Evolutionary conservation across 306 rosid species (phyloP).

Genomic region (Echinosophora koreensis): DNA sequence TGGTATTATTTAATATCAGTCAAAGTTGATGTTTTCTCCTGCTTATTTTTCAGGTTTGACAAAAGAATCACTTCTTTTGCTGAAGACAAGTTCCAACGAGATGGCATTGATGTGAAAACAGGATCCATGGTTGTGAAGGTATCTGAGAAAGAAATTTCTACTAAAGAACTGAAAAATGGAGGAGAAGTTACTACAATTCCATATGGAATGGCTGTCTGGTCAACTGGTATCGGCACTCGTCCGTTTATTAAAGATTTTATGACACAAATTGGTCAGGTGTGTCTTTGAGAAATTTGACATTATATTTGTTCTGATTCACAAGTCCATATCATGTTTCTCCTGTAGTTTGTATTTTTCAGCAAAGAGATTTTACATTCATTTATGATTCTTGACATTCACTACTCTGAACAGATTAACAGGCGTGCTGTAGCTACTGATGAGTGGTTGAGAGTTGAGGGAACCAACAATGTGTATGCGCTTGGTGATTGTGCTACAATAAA

Average conservation of each 20-base stretch:
- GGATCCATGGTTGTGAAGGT: constrained; percentile 96
- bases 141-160: constrained; percentile 78
- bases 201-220: constrained; percentile 98
- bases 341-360: constrained; percentile 20
- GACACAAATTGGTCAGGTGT: constrained; percentile 93
- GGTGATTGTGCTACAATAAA: constrained; percentile 98
- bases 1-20: not conserved
- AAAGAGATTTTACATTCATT: not conserved
- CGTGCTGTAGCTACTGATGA: constrained; percentile 96
- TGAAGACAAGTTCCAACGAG: constrained; percentile 80
- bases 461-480: constrained; percentile 80
- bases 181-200: constrained; percentile 72
- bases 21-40: constrained; percentile 14
- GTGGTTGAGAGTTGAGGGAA: constrained; percentile 95
- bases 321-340: constrained; percentile 22
- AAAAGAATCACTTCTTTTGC: constrained; percentile 94
- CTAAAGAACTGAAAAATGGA: constrained; percentile 89
- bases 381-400: constrained; percentile 25
- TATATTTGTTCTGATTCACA: constrained; percentile 17
- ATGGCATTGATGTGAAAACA: constrained; percentile 89
- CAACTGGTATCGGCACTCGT: constrained; percentile 96
- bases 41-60: constrained; percentile 78
- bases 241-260: constrained; percentile 87
- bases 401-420: constrained; percentile 71
- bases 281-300: constrained; percentile 44